A percentile compares a stretch with the other conserved stretches of the same genome.
phyloP scores from a whole-genome alignment of 2,329 filamentous ascomycete species.

The Cryphonectria radicalis region DNA sequence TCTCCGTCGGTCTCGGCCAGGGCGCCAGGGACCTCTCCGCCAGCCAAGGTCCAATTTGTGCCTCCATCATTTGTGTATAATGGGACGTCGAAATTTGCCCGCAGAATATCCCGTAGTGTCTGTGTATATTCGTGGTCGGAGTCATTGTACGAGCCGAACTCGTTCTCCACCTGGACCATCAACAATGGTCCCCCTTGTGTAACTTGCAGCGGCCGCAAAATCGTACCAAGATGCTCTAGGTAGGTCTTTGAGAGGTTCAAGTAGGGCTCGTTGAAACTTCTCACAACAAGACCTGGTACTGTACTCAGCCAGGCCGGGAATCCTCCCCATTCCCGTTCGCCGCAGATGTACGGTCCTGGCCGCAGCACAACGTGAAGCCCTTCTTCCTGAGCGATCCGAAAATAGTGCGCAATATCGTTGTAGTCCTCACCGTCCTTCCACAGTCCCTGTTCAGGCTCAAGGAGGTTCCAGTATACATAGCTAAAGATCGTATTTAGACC shows the following conservation, averaged over 20 bases:
- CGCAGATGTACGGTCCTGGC: constrained; percentile 54
- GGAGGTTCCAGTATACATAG: constrained; percentile 56
- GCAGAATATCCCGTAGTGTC: constrained; percentile 47
- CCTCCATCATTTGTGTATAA: constrained; percentile 57
- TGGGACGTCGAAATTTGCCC: constrained; percentile 45
- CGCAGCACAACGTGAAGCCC: constrained; percentile 51
- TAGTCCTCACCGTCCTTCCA: constrained; percentile 43
- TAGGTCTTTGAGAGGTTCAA: constrained; percentile 44
- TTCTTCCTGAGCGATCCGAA: constrained; percentile 51
- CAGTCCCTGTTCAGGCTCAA: constrained; percentile 46
- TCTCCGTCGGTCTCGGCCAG: constrained; percentile 53
- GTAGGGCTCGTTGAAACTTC: constrained; percentile 46
- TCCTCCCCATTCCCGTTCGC: constrained; percentile 54
- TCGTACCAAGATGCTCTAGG: constrained; percentile 43
- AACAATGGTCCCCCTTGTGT: constrained; percentile 51
- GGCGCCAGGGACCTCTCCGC: constrained; percentile 48
- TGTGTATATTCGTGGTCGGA: constrained; percentile 49
- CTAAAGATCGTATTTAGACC: constrained; percentile 55
- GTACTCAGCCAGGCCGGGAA: constrained; percentile 51
- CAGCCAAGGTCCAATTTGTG: constrained; percentile 46
- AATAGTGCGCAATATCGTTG: constrained; percentile 54
- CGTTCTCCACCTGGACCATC: constrained; percentile 56
- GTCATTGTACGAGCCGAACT: constrained; percentile 53
- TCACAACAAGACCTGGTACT: constrained; percentile 46
- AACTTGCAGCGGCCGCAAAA: constrained; percentile 43